Conservation (phyloP, 306 rosid species). For the Vigna nakashimae region DNA sequence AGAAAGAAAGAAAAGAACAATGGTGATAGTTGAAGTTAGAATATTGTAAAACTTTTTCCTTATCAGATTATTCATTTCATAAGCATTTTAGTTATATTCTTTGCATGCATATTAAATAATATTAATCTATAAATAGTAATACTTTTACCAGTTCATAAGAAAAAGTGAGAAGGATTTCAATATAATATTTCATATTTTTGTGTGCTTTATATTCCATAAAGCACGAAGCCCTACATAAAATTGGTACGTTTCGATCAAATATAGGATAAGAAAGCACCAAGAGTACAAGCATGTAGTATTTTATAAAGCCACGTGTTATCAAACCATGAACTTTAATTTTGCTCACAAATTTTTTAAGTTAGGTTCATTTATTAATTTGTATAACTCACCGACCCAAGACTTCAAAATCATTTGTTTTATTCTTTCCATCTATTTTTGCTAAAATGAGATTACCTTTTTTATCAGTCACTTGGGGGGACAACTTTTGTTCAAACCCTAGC, state of each 20-base stretch:
- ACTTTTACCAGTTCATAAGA: constrained; percentile 9
- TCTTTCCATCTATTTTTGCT: not conserved
- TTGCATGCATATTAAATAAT: not conserved
- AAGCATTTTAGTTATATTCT: not conserved
- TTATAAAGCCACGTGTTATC: constrained; percentile 14
- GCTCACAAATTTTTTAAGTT: not conserved
- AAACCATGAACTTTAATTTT: not conserved
- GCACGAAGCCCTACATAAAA: not conserved
- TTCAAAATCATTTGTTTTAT: constrained; percentile 10
- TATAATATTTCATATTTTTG: not conserved
- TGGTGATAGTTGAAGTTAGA: constrained; percentile 9
- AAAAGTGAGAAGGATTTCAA: constrained; percentile 10
- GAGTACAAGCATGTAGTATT: constrained; percentile 13
- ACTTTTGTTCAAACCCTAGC: constrained; percentile 5
- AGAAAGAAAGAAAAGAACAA: not conserved
- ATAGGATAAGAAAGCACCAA: constrained; percentile 5
- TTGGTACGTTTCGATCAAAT: constrained; percentile 28
- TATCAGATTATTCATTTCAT: not conserved
- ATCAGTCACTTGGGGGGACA: constrained; percentile 42
- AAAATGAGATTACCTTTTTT: constrained; percentile 18
- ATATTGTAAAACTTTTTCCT: not conserved
- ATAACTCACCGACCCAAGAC: constrained; percentile 52
- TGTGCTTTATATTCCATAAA: constrained; percentile 18
- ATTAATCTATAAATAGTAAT: not conserved
- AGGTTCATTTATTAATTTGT: not conserved